A percentile compares a stretch with the other conserved stretches of the same genome.
These are phyloP conservation scores for Litsea cubeba DNA, from an alignment of 164 flowering plant genomes.

Conservation along the genomic window DNA sequence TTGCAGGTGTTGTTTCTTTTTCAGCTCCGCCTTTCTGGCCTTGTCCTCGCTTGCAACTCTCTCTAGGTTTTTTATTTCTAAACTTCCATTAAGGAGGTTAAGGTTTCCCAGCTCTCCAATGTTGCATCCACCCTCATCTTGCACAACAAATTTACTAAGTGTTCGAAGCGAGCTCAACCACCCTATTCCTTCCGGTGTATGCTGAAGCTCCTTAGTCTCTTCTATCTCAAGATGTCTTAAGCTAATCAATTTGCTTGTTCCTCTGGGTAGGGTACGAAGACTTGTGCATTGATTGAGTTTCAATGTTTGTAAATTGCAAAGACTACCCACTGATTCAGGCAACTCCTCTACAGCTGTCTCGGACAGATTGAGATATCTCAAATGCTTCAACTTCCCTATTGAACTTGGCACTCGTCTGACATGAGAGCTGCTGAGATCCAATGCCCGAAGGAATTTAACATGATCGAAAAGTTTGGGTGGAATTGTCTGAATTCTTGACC, in stretches of 20 bases:
- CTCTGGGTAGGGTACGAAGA: background rate
- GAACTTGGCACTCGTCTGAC: background rate
- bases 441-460: background rate
- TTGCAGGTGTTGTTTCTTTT: background rate
- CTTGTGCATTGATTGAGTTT: background rate
- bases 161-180: background rate
- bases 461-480: background rate
- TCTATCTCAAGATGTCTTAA: slow-evolving; percentile 9
- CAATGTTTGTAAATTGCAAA: slow-evolving; percentile 5
- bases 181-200: slow-evolving; percentile 4
- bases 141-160: slow-evolving; percentile 4
- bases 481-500: background rate
- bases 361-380: slow-evolving; percentile 10
- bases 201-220: background rate
- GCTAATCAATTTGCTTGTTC: background rate
- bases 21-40: background rate
- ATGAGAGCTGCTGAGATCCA: background rate
- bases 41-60: background rate
- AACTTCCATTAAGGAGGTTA: slow-evolving; percentile 3
- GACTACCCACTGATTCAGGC: slow-evolving; percentile 18
- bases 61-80: background rate
- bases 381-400: slow-evolving; percentile 2
- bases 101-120: slow-evolving; percentile 9
- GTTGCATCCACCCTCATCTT: background rate
- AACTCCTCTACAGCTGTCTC: background rate